Evolutionary conservation across 1,284 basidiomycete species (phyloP), one percentile per base, ranked within the genome.

Genomic region (Hemileia vastatrix): DNA sequence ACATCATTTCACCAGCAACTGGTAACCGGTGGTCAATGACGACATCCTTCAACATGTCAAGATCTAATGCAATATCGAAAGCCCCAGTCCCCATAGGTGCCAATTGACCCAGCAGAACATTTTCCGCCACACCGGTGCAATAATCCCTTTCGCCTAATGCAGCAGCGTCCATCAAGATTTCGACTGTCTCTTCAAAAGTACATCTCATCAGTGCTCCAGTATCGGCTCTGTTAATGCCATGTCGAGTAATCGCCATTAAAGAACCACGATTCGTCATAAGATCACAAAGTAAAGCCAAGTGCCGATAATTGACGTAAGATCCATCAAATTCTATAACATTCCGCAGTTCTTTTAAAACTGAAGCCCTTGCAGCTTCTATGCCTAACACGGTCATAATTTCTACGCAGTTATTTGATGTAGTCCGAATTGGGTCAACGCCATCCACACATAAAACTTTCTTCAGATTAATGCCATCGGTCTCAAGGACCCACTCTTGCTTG

Each of bases 131-230:
- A 67, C 95, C 95, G 66, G 90, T 89, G 77, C 95, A 98, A 72
- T 98, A 93, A 70, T 98, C 95, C 76, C 91, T 88, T 79, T 98
- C 94, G 60, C 95, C 95, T 49, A 94, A 88, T 1, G 94, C 91
- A 0, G 95, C 95, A 0, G 95, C 95, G 76, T 99, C 95, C 85
- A 98, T 93, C 63, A 99, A 78, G 69, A 99, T 96, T 77, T 99
- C 95, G 66, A 97, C 95, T 0, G 95, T 98, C 81, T 98, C 95
- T 77, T 98, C 95, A 81, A 98, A 98, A 2, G 95, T 97, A 78
- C 92, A 97, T 53, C 95, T 83, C 86, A 98, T 97, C 58, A 98
- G 81, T 1, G 95, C 94, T 45, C 92, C 92, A 8, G 92, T 94
- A 71, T 97, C 92, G 31, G 94, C 89, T 60, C 94, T 86, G 78